phyloP scores from a whole-genome alignment of 176 grass and related monocot genomes.

The Oryza officinalis region DNA sequence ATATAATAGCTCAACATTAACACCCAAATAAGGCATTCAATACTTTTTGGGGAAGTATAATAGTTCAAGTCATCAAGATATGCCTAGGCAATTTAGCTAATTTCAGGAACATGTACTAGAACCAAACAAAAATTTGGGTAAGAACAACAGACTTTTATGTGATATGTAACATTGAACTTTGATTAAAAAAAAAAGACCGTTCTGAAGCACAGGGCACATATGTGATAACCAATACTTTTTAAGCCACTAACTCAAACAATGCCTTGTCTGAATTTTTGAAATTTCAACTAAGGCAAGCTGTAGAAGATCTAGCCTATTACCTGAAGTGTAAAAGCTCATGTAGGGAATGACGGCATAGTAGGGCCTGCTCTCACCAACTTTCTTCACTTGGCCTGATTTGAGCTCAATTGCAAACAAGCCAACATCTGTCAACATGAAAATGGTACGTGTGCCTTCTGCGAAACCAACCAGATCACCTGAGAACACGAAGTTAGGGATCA shows the following conservation, averaged over 20 bases:
- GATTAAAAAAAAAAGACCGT: not conserved
- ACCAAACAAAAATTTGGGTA: not conserved
- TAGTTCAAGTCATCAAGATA: not conserved
- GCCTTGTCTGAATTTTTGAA: not conserved
- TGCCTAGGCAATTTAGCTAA: not conserved
- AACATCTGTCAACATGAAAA: not conserved
- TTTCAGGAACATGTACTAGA: not conserved
- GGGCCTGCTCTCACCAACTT: not conserved
- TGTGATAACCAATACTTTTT: not conserved
- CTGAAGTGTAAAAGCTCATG: slow-evolving; percentile 28
- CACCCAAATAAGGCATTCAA: not conserved
- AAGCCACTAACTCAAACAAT: not conserved
- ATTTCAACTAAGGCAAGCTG: not conserved
- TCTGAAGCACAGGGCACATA: not conserved
- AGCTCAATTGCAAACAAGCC: slow-evolving; percentile 26
- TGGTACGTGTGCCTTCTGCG: not conserved
- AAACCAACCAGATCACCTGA: not conserved
- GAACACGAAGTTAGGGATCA: not conserved
- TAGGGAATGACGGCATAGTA: not conserved
- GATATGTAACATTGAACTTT: not conserved
- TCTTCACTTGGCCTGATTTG: not conserved
- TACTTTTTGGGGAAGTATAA: not conserved
- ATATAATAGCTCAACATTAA: not conserved
- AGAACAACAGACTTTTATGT: not conserved
- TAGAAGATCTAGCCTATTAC: not conserved